Conservation (phyloP, 2,329 filamentous ascomycete species). For the Exophiala phaeomuriformis region DNA sequence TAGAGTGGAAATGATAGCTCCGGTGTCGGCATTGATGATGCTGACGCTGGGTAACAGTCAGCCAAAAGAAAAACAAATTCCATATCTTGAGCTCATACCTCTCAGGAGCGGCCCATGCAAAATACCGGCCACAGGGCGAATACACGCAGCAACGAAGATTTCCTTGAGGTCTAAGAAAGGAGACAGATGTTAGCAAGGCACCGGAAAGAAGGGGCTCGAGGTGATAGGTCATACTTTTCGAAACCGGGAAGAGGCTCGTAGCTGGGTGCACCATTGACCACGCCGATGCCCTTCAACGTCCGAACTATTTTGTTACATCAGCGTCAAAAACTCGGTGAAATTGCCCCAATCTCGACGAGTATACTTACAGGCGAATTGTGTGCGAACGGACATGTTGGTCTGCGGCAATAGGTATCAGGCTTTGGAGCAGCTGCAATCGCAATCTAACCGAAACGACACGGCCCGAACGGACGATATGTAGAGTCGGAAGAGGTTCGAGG, state of each 20-base stretch:
- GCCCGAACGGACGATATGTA: neutral
- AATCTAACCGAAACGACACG: neutral
- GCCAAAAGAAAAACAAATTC: neutral
- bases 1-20: slow-evolving; percentile 66
- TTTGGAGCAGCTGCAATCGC: neutral
- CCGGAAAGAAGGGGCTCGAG: neutral
- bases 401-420: neutral
- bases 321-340: neutral
- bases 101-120: slow-evolving; percentile 87
- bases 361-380: slow-evolving; percentile 77
- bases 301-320: slow-evolving; percentile 50
- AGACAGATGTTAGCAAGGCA: slow-evolving; percentile 8
- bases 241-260: slow-evolving; percentile 84
- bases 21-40: slow-evolving; percentile 73
- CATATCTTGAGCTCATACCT: slow-evolving; percentile 37
- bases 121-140: slow-evolving; percentile 91
- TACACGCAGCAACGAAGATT: slow-evolving; percentile 93
- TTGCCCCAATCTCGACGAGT: neutral
- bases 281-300: slow-evolving; percentile 91
- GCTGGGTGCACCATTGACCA: slow-evolving; percentile 82
- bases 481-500: neutral
- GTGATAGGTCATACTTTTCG: slow-evolving; percentile 39
- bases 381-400: slow-evolving; percentile 68
- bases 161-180: slow-evolving; percentile 65
- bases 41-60: slow-evolving; percentile 52